Evolutionary conservation across 305 asterid species (phyloP), one percentile per base, ranked within the genome.

Genomic region (Rubia occidens): DNA sequence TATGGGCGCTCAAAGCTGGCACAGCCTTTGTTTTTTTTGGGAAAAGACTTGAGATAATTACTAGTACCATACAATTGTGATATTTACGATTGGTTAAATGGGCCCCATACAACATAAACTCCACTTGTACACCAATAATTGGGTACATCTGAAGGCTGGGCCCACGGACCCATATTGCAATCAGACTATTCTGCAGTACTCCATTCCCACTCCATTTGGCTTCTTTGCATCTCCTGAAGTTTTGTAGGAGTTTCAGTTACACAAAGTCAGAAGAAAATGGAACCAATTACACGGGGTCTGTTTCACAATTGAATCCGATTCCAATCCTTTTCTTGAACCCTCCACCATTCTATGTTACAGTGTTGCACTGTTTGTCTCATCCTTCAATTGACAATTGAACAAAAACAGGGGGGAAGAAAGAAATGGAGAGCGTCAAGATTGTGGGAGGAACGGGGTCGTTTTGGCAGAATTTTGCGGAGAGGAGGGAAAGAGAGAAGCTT

Each of bases 391-490:
- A 6, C 58, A 17, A 53, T 53, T 53, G 24, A 53, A 21, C 58
- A 13, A 8, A 60, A 60, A 60, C 43, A 60, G 64, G 35, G 58
- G 42, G n/a, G 5, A 32, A 15, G 3, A 26, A 3, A 14, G 37
- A 32, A 61, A 8, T 24, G 24, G 45, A 61, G 40, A 35, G 40
- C 42, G 11, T 13, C 42, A 60, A 18, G 54, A 64, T 64, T 47
- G 68, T 43, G 66, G 62, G 47, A 5, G 71, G 79, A 68, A 45
- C 20, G 43, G 74, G 76, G 71, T 79, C 83, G 18, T 79, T 82
- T 13, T 37, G 80, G 72, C 67, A 74, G 60, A 82, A 73, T 67
- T 76, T 82, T 44, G 74, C 64, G 6, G 83, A 82, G 35, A 78
- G 68, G 70, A 68, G 78, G 68, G 73, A 69, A 67, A 76, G 74